phyloP scores from a whole-genome alignment of 495 filamentous ascomycete species.

The Articulospora tetracladia region DNA sequence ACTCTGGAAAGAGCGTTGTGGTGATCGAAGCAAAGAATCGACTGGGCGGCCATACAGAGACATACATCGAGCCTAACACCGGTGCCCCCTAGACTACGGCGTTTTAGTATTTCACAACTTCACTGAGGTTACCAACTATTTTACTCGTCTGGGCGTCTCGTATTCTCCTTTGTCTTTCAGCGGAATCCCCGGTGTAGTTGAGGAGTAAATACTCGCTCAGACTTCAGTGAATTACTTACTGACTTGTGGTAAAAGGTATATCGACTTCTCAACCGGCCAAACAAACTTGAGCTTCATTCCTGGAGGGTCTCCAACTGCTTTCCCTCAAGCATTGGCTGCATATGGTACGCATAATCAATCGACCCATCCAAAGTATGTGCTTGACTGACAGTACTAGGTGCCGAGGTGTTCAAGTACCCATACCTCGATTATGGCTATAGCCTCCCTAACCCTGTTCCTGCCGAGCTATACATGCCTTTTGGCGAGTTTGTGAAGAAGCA shows the following conservation, averaged over 20 bases:
- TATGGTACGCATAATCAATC: background rate
- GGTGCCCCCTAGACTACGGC: constrained; percentile 10
- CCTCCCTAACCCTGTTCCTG: constrained; percentile 10
- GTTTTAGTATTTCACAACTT: constrained; percentile 13
- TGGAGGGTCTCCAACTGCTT: background rate
- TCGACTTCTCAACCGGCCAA: constrained; percentile 5
- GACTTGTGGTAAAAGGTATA: background rate
- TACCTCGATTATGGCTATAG: constrained; percentile 6
- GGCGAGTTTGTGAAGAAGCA: constrained; percentile 27
- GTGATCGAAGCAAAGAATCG: constrained; percentile 39
- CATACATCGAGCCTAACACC: constrained; percentile 29
- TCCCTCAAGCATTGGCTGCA: background rate
- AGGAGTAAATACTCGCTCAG: background rate
- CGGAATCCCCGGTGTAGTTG: background rate
- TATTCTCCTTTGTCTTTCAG: background rate
- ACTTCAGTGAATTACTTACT: background rate
- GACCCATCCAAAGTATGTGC: background rate
- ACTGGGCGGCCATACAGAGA: constrained; percentile 47
- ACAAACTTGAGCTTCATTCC: background rate
- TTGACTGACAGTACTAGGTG: background rate
- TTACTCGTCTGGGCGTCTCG: constrained; percentile 35
- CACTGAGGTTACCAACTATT: constrained; percentile 36
- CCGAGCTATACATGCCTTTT: constrained; percentile 8
- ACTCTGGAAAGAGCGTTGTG: constrained; percentile 35
- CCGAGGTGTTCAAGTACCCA: constrained; percentile 4